A percentile compares a stretch with the other conserved stretches of the same genome.
phyloP scores from a whole-genome alignment of 2,329 filamentous ascomycete species.

The Cadophora gregata region DNA sequence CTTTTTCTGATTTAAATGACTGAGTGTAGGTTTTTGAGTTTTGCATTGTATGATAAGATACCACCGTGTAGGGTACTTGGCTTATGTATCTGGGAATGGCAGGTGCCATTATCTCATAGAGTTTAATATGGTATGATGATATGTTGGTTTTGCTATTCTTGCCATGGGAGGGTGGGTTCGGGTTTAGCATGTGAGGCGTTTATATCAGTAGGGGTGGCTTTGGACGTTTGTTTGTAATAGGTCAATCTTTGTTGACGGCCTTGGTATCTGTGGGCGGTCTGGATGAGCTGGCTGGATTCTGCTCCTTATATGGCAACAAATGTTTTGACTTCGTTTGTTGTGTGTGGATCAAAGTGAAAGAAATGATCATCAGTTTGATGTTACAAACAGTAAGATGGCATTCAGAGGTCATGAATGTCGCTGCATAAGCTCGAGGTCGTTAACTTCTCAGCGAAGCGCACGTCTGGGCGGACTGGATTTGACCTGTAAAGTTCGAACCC shows the following conservation, averaged over 20 bases:
- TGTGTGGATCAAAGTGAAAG: not conserved
- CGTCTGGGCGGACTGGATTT: not conserved
- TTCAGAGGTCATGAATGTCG: not conserved
- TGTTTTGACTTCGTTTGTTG: not conserved
- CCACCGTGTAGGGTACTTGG: conserved; percentile 2
- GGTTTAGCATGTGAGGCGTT: not conserved
- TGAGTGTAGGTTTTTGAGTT: conserved; percentile 15
- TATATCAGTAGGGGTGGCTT: not conserved
- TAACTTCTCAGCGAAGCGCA: too few relatives aligned
- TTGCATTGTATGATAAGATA: conserved; percentile 21
- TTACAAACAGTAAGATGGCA: not conserved
- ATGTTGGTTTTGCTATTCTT: not conserved
- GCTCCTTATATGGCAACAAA: conserved; percentile 8
- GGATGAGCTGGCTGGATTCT: conserved; percentile 16
- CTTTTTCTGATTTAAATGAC: conserved; percentile 5
- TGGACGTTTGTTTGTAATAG: not conserved
- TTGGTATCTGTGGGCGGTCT: not conserved
- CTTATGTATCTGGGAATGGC: conserved; percentile 13
- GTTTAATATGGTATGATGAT: conserved; percentile 9
- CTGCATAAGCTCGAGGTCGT: not conserved
- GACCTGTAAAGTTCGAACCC: not conserved
- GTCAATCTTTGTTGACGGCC: not conserved
- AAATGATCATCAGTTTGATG: not conserved
- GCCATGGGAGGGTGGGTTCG: not conserved
- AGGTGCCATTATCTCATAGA: not conserved